A percentile compares a stretch with the other conserved stretches of the same genome.
phyloP scores from a whole-genome alignment of 2,329 filamentous ascomycete species.

The Pseudophaeomoniella oleicola region DNA sequence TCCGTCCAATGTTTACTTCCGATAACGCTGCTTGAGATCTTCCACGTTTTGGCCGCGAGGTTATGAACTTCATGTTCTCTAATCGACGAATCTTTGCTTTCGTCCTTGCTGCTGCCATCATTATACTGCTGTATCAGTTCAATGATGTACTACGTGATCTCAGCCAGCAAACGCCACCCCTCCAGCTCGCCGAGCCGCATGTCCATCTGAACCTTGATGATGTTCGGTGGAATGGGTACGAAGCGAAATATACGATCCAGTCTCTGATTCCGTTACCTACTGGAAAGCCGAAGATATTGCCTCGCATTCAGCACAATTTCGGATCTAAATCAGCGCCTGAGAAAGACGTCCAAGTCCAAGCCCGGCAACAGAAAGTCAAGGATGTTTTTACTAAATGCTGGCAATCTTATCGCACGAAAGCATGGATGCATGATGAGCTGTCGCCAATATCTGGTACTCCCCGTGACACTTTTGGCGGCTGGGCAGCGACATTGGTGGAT shows the following conservation, averaged over 20 bases:
- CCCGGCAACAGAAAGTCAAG: constrained; percentile 53
- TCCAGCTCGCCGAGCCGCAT: neutral
- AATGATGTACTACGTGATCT: neutral
- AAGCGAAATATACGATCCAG: neutral
- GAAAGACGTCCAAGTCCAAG: constrained; percentile 46
- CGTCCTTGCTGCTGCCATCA: neutral
- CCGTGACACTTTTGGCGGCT: constrained; percentile 80
- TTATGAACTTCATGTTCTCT: too few relatives aligned
- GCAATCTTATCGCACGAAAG: constrained; percentile 64
- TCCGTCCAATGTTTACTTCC: too few relatives aligned
- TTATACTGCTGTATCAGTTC: neutral
- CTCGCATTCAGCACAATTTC: constrained; percentile 63
- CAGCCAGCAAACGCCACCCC: neutral
- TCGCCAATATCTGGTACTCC: constrained; percentile 52
- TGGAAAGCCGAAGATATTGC: constrained; percentile 53
- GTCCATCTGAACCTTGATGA: neutral
- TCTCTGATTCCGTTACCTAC: constrained; percentile 42
- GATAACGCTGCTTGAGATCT: too few relatives aligned
- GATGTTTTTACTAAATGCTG: constrained; percentile 64
- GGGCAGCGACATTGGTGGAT: constrained; percentile 80
- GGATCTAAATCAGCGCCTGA: constrained; percentile 40
- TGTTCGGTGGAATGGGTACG: neutral
- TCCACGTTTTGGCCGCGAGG: too few relatives aligned
- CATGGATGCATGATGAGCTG: constrained; percentile 80
- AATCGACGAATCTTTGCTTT: neutral